A percentile compares a stretch with the other conserved stretches of the same genome.
Conservation (phyloP, 768 basidiomycete genomes). For the Termitomyces sp. region DNA sequence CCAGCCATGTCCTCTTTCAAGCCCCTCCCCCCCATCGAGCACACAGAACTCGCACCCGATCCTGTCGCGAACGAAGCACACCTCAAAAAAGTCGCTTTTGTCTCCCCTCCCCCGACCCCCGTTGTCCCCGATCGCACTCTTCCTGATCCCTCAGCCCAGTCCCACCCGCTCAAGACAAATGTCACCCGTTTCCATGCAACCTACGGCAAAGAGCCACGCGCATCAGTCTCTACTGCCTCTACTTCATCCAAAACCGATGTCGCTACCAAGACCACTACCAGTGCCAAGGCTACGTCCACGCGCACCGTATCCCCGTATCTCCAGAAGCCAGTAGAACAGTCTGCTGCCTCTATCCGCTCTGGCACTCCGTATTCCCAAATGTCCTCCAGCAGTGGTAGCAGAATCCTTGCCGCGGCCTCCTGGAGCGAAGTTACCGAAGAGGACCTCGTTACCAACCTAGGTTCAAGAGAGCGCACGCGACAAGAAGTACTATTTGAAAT, state of each 20-base stretch:
- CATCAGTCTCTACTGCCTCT: slow-evolving; percentile 60
- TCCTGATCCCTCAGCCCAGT: slow-evolving; percentile 32
- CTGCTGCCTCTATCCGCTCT: slow-evolving; percentile 71
- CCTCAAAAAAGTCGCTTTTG: slow-evolving; percentile 85
- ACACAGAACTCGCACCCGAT: slow-evolving; percentile 3
- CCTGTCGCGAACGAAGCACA: slow-evolving; percentile 35
- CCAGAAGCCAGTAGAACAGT: slow-evolving; percentile 39
- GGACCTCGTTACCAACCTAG: slow-evolving; percentile 88
- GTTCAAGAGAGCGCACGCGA: slow-evolving; percentile 90
- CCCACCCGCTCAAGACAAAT: slow-evolving; percentile 54
- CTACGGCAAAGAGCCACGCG: slow-evolving; percentile 68
- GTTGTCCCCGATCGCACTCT: slow-evolving; percentile 50
- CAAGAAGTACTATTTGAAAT: slow-evolving; percentile 98
- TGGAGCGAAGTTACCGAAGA: slow-evolving; percentile 97
- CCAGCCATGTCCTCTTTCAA: slow-evolving; percentile 43
- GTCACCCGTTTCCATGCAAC: slow-evolving; percentile 75
- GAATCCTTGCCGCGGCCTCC: slow-evolving; percentile 72
- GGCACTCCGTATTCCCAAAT: slow-evolving; percentile 80
- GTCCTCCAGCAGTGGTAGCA: slow-evolving; percentile 61
- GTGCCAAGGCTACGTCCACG: slow-evolving; percentile 54
- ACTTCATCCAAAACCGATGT: slow-evolving; percentile 65
- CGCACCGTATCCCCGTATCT: slow-evolving; percentile 63
- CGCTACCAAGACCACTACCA: slow-evolving; percentile 33
- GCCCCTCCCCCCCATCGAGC: slow-evolving; percentile 50
- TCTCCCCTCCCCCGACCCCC: slow-evolving; percentile 76